Evolutionary conservation across 2,329 filamentous ascomycete genomes (phyloP).

Genomic region (Ceratocystis colombiana): DNA sequence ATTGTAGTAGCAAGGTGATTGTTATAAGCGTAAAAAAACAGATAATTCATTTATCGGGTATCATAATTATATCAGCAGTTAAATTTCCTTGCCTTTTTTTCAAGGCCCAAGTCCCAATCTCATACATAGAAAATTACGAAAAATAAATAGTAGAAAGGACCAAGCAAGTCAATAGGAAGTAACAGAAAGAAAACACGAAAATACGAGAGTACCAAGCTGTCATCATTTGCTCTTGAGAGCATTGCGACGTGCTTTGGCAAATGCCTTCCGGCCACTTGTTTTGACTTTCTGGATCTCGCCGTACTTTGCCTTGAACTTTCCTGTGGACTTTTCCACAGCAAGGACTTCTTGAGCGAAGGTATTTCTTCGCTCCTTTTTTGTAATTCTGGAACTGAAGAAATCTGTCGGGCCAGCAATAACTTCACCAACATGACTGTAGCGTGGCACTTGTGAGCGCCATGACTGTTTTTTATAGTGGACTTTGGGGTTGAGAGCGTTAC

Average conservation of each 20-base stretch:
- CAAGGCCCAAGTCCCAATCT: constrained; percentile 14
- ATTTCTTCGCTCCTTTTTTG: constrained; percentile 76
- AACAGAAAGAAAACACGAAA: constrained; percentile 5
- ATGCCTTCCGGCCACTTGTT: constrained; percentile 76
- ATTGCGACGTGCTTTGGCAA: constrained; percentile 44
- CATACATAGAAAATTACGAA: constrained; percentile 9
- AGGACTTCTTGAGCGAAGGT: constrained; percentile 81
- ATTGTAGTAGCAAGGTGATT: background rate
- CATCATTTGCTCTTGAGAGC: constrained; percentile 18
- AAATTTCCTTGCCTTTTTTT: background rate
- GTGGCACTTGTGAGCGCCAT: constrained; percentile 46
- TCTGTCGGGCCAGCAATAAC: constrained; percentile 83
- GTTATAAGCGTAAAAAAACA: background rate
- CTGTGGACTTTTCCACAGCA: constrained; percentile 35
- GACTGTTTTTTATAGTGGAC: constrained; percentile 71
- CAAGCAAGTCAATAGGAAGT: background rate
- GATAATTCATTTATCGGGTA: constrained; percentile 22
- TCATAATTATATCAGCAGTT: constrained; percentile 20
- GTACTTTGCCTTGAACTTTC: constrained; percentile 78
- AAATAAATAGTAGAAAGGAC: background rate
- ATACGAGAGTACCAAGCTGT: background rate
- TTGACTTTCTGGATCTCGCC: constrained; percentile 72
- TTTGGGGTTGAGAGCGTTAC: constrained; percentile 79
- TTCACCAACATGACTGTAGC: constrained; percentile 81
- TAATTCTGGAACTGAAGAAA: constrained; percentile 68